These are phyloP conservation scores for Friedmanniomyces simplex DNA, from an alignment of 495 filamentous ascomycete species.

Conservation along the genomic window DNA sequence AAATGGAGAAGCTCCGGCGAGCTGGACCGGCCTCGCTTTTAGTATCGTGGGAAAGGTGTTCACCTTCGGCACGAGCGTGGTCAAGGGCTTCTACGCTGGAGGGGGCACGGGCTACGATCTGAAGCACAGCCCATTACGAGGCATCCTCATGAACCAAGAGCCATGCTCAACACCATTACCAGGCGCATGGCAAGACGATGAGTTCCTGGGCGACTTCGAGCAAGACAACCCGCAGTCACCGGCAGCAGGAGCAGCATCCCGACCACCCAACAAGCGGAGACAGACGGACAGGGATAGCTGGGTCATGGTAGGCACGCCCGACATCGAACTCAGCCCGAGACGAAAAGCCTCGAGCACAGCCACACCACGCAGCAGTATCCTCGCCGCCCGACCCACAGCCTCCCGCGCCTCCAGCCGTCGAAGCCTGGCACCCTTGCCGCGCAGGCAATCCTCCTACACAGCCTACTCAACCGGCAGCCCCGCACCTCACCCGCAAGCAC, in stretches of 20 bases:
- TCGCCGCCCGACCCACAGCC: not conserved
- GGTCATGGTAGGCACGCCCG: constrained; percentile 54
- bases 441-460: constrained; percentile 36
- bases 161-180: constrained; percentile 30
- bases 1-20: constrained; percentile 5
- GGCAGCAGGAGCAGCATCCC: constrained; percentile 20
- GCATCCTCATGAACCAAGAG: not conserved
- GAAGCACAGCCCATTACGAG: not conserved
- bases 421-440: constrained; percentile 25
- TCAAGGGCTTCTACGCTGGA: constrained; percentile 76
- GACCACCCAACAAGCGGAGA: constrained; percentile 41
- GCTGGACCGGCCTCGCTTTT: constrained; percentile 42
- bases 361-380: constrained; percentile 2
- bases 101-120: constrained; percentile 60
- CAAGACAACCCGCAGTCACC: constrained; percentile 12
- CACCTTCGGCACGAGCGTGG: constrained; percentile 69
- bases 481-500: no score
- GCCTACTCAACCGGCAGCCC: constrained; percentile 24
- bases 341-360: constrained; percentile 12
- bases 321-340: constrained; percentile 23
- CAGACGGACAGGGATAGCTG: constrained; percentile 48
- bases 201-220: constrained; percentile 25
- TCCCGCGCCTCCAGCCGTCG: constrained; percentile 15
- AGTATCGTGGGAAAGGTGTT: constrained; percentile 59
- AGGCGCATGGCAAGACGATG: constrained; percentile 34